phyloP scores from a whole-genome alignment of 2,329 filamentous ascomycete genomes.

The Pseudogymnoascus sp. region DNA sequence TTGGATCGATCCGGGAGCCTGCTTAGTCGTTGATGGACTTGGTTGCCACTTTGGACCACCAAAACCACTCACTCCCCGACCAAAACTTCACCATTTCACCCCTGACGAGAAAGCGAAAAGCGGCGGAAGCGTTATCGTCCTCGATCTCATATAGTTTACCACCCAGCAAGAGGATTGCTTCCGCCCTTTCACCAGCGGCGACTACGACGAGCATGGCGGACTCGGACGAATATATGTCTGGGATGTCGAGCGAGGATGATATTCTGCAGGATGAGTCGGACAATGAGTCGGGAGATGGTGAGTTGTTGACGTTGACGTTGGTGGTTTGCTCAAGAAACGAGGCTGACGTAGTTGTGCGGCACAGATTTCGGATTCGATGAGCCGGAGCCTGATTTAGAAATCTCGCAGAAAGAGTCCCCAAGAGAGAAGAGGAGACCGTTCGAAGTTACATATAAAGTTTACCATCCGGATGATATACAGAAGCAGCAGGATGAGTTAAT shows the following conservation, averaged over 20 bases:
- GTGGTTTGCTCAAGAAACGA: neutral
- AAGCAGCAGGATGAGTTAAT: slow-evolving; percentile 78
- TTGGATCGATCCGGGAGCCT: neutral
- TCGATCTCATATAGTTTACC: slow-evolving; percentile 27
- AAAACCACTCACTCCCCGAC: neutral
- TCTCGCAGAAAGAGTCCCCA: slow-evolving; percentile 55
- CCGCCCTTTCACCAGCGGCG: slow-evolving; percentile 42
- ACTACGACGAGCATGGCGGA: slow-evolving; percentile 63
- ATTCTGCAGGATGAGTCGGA: slow-evolving; percentile 71
- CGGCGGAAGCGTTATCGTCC: slow-evolving; percentile 34
- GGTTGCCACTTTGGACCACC: neutral
- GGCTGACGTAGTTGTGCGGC: neutral
- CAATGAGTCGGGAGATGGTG: slow-evolving; percentile 41
- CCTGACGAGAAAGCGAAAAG: slow-evolving; percentile 43
- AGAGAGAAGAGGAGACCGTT: slow-evolving; percentile 66
- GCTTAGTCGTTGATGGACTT: slow-evolving; percentile 3
- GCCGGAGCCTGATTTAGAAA: slow-evolving; percentile 39
- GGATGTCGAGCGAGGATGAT: slow-evolving; percentile 66
- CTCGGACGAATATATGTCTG: slow-evolving; percentile 88
- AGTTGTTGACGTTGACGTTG: neutral
- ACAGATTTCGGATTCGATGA: slow-evolving; percentile 37
- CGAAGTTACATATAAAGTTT: slow-evolving; percentile 77
- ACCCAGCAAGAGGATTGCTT: slow-evolving; percentile 28
- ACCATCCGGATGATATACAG: slow-evolving; percentile 72
- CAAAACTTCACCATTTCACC: slow-evolving; percentile 40